Evolutionary conservation across 768 basidiomycete genomes (phyloP).

Genomic region (Mycena rosella): DNA sequence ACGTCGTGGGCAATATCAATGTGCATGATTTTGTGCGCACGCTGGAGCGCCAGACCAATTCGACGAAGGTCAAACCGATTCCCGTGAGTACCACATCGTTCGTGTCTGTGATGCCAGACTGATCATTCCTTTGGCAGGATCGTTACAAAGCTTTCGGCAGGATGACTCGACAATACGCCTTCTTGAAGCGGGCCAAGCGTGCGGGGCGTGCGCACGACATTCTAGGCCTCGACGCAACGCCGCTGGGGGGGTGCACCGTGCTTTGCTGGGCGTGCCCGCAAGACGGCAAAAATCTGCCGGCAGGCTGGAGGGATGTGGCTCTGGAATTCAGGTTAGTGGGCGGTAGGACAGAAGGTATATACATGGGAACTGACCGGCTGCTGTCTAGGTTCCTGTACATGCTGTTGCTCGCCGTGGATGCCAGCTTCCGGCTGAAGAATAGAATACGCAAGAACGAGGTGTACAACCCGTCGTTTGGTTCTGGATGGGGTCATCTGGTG

Average conservation of each 20-base stretch:
- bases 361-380: neutral
- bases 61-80: neutral
- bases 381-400: constrained; percentile 24
- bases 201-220: constrained; percentile 26
- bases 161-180: constrained; percentile 23
- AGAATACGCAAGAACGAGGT: constrained; percentile 19
- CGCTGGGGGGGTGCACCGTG: constrained; percentile 25
- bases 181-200: constrained; percentile 20
- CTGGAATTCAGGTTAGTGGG: constrained; percentile 12
- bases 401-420: constrained; percentile 32
- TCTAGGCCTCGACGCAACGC: constrained; percentile 1
- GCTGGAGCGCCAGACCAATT: constrained; percentile 14
- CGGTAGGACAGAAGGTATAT: too few relatives aligned
- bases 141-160: constrained; percentile 13
- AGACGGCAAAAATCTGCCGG: constrained; percentile 29
- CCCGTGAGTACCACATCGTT: constrained; percentile 10
- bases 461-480: constrained; percentile 31
- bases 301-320: constrained; percentile 28
- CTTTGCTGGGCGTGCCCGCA: constrained; percentile 38
- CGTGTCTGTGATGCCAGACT: neutral
- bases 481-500: constrained; percentile 32
- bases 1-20: constrained; percentile 31
- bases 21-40: constrained; percentile 30
- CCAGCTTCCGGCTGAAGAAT: constrained; percentile 39
- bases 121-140: neutral